phyloP scores from a whole-genome alignment of 1,284 basidiomycete genomes.

The Ceraceosorus guamensis region DNA sequence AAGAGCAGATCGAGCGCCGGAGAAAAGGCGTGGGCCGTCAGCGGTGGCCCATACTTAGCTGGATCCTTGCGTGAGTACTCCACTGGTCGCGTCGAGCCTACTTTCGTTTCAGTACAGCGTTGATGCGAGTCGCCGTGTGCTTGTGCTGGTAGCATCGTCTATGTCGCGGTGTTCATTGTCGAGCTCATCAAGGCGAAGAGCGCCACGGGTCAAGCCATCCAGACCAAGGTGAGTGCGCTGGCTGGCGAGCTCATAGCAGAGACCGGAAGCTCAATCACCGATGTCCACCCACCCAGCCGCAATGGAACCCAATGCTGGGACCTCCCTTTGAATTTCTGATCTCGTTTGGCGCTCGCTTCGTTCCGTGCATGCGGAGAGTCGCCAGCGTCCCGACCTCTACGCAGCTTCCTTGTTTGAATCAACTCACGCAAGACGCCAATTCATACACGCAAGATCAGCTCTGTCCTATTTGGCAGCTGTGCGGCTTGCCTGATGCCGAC shows the following conservation, averaged over 20 bases:
- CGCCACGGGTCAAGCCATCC: constrained; percentile 45
- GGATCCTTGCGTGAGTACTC: constrained; percentile 51
- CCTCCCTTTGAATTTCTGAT: constrained; percentile 78
- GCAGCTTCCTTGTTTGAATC: constrained; percentile 55
- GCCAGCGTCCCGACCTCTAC: constrained; percentile 52
- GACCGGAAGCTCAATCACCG: background rate
- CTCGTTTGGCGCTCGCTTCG: constrained; percentile 79
- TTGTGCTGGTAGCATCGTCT: constrained; percentile 51
- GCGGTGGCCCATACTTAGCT: constrained; percentile 60
- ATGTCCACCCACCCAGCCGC: constrained; percentile 55
- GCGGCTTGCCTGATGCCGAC: constrained; percentile 62
- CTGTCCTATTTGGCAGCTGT: constrained; percentile 74
- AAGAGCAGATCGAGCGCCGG: constrained; percentile 44
- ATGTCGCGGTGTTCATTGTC: constrained; percentile 53
- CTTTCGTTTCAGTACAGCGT: background rate
- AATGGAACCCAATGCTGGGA: constrained; percentile 84
- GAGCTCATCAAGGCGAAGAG: constrained; percentile 42
- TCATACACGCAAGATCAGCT: constrained; percentile 53
- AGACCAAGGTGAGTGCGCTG: constrained; percentile 17
- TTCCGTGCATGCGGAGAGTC: constrained; percentile 69
- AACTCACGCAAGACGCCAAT: constrained; percentile 53
- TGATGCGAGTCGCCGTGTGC: background rate
- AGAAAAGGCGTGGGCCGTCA: constrained; percentile 75
- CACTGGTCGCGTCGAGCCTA: constrained; percentile 1
- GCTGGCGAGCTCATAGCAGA: background rate